Conservation (phyloP, 2,329 filamentous ascomycete genomes). For the Talaromyces sp. region DNA sequence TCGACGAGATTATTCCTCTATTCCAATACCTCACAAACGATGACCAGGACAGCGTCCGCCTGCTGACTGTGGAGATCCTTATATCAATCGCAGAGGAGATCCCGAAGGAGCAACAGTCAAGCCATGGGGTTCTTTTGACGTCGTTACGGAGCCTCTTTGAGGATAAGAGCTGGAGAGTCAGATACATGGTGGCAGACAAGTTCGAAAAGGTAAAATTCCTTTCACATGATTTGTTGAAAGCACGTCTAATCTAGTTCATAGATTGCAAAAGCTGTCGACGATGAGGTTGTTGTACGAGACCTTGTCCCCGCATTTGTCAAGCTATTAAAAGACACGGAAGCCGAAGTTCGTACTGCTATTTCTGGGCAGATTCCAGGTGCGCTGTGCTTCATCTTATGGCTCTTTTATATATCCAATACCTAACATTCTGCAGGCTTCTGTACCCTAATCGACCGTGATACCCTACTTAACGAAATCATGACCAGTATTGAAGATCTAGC, state of each 20-base stretch:
- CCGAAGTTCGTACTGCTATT: constrained; percentile 94
- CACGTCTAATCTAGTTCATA: constrained; percentile 31
- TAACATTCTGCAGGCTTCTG: constrained; percentile 67
- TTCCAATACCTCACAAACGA: constrained; percentile 96
- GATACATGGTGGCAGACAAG: constrained; percentile 98
- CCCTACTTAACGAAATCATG: constrained; percentile 93
- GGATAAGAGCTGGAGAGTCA: constrained; percentile 98
- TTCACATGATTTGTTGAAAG: not conserved
- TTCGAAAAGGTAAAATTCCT: constrained; percentile 73
- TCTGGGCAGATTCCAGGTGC: constrained; percentile 88
- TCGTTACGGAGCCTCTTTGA: constrained; percentile 91
- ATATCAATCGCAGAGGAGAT: constrained; percentile 96
- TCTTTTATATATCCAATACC: constrained; percentile 2
- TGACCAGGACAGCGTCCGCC: constrained; percentile 93
- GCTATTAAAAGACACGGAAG: constrained; percentile 94
- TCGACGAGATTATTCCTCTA: constrained; percentile 97
- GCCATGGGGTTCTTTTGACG: constrained; percentile 86
- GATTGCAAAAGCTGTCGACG: constrained; percentile 97
- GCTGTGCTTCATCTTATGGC: constrained; percentile 9
- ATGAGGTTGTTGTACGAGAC: constrained; percentile 90
- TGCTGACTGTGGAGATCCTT: constrained; percentile 92
- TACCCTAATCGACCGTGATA: constrained; percentile 76
- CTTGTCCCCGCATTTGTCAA: constrained; percentile 96
- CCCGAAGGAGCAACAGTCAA: constrained; percentile 95
- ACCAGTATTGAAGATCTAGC: constrained; percentile 92